Evolutionary conservation across 148 eudicot species (phyloP).

Genomic region (Arbutus unedo): DNA sequence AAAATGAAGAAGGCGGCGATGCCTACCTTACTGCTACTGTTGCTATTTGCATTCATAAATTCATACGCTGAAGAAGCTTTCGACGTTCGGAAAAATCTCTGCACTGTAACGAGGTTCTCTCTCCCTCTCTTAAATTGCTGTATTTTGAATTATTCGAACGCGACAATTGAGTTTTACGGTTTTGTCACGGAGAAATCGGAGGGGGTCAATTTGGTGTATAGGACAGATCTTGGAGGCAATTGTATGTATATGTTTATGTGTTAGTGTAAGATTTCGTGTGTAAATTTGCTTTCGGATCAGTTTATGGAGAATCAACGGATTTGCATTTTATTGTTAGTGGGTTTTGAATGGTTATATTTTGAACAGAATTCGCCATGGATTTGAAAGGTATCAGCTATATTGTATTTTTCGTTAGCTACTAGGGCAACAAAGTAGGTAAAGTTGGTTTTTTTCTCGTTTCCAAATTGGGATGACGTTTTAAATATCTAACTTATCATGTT

Average conservation of each 20-base stretch:
- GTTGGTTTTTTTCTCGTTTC: neutral
- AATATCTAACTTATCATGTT: neutral
- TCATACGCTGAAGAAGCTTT: conserved; percentile 45
- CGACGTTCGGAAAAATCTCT: conserved; percentile 80
- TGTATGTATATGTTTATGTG: neutral
- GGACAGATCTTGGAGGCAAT: neutral
- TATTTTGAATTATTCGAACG: neutral
- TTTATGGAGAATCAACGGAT: neutral
- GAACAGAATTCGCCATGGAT: neutral
- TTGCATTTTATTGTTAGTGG: neutral
- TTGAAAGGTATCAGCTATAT: neutral
- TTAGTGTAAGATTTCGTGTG: neutral
- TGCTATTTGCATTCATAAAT: conserved; percentile 17
- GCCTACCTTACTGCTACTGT: conserved; percentile 19
- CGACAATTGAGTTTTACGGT: conserved; percentile 7
- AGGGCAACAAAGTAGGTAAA: no score
- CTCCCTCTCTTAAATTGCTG: neutral
- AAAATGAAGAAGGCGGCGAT: conserved; percentile 8
- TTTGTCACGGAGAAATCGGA: neutral
- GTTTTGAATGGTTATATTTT: neutral
- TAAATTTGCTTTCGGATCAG: neutral
- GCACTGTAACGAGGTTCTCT: conserved; percentile 74
- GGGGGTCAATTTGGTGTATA: neutral
- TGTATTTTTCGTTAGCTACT: neutral
- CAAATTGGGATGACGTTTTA: neutral